Evolutionary conservation across 2,329 filamentous ascomycete genomes (phyloP), one percentile per base, ranked within the genome.

Genomic region (Clonostachys rhizophaga): DNA sequence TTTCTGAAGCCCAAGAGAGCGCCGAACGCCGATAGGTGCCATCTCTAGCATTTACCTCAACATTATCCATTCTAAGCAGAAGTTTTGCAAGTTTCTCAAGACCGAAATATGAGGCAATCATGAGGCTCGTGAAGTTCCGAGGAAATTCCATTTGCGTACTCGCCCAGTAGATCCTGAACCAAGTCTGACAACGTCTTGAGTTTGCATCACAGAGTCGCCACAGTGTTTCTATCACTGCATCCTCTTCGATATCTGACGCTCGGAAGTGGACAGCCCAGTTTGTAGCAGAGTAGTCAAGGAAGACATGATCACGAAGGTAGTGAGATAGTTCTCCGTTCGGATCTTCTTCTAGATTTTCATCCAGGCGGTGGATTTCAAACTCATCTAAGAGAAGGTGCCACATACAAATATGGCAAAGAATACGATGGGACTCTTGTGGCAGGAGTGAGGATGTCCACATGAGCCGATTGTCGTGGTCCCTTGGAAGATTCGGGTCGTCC

Each of bases 81-180:
- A 39, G 37, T 5, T 40, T 40, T 13, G 17, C 30, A 40, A 40
- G 30, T 17, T 39, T 2, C 11, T 44, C 42, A 20, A 48, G 9
- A 13, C 46, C 46, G 30, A 48, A 48, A 34, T 36, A 17, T 24
- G 46, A 48, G 18, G 46, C 46, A 17, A 48, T 17, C 36, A 48
- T 48, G 12, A 48, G 33, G 11, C 34, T 24, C 18, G 5, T 48
- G 34, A 39, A 18, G 5, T 3, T 17, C 17, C 3, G 5, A 30
- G 14, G 2, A 30, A 13, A 4, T 2, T 14, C 20, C 12, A 13
- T 30, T 2, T 45, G 43, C 12, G 8, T 18, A 4, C 13, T 39
- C 34, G 11, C 34, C 3, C 35, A 40, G 43, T 45, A 45, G 34
- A 45, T 40, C 11, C 43, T 24, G 16, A 40, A 45, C 43, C 35